Conservation (phyloP, 352 stramenopile species). For the Pythium pectinolyticum region DNA sequence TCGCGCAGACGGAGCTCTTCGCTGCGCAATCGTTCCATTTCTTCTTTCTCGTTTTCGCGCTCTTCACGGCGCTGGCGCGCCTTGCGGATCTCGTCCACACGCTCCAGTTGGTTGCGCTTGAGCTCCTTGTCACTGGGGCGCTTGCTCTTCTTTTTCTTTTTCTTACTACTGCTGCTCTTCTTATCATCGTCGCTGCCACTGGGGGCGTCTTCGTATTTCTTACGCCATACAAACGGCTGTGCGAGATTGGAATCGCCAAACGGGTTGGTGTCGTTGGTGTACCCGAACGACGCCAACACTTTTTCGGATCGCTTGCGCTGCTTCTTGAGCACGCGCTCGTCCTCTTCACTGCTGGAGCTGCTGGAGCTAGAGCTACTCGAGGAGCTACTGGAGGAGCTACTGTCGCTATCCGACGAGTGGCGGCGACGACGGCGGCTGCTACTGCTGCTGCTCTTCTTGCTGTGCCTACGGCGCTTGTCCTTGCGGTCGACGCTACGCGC, state of each 20-base stretch:
- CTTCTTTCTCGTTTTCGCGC: conserved; percentile 90
- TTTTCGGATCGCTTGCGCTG: conserved; percentile 74
- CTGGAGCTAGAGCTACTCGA: conserved; percentile 25
- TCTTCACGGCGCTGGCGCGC: conserved; percentile 89
- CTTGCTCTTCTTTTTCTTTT: conserved; percentile 29
- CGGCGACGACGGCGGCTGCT: conserved; percentile 21
- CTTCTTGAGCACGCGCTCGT: conserved; percentile 50
- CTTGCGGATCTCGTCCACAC: conserved; percentile 96
- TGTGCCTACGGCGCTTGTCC: conserved; percentile 30
- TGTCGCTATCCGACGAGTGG: conserved; percentile 3
- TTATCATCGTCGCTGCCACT: conserved; percentile 14
- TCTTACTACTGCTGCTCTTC: conserved; percentile 11
- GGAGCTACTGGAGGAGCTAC: conserved; percentile 22
- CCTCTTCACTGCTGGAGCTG: conserved; percentile 34
- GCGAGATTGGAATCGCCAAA: conserved; percentile 98
- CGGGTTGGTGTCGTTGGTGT: conserved; percentile 98
- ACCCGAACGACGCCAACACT: conserved; percentile 88
- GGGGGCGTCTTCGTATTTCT: conserved; percentile 86
- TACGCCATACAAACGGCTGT: conserved; percentile 97
- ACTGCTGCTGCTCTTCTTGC: conserved; percentile 41
- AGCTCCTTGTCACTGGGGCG: conserved; percentile 49
- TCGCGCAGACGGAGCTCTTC: conserved; percentile 96
- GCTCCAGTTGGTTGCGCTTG: conserved; percentile 72
- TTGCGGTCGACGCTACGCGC: conserved; percentile 27
- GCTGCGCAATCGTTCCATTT: conserved; percentile 94